Percentiles rank a stretch among this genome's conserved stretches.
phyloP scores from a whole-genome alignment of 169 alveolate genomes.

The Cryptosporidium meleagridis region DNA sequence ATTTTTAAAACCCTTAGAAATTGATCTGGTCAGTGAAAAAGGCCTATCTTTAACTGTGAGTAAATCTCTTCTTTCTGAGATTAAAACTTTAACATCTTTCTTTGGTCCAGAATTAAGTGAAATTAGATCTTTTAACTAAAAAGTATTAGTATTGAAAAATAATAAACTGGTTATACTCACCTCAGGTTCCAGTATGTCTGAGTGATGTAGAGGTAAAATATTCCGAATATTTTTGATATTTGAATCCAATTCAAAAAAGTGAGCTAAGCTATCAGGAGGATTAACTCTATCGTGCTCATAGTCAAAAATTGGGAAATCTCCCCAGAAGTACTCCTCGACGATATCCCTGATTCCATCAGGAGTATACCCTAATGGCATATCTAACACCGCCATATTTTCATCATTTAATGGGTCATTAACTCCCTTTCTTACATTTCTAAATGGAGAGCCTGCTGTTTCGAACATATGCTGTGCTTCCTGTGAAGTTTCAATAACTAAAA shows the following conservation, averaged over 20 bases:
- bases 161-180: constrained; percentile 3
- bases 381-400: constrained; percentile 40
- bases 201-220: not conserved
- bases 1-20: constrained; percentile 56
- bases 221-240: not conserved
- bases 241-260: constrained; percentile 29
- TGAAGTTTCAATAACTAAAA: constrained; percentile 60
- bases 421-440: constrained; percentile 22
- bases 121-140: constrained; percentile 32
- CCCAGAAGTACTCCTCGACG: constrained; percentile 66
- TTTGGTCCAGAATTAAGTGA: not conserved
- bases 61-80: constrained; percentile 56
- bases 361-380: constrained; percentile 66
- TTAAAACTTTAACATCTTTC: constrained; percentile 2
- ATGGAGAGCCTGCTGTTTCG: constrained; percentile 61
- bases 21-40: constrained; percentile 49
- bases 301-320: constrained; percentile 27
- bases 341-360: constrained; percentile 66
- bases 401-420: constrained; percentile 18
- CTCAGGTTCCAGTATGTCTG: not conserved
- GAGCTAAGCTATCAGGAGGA: constrained; percentile 16
- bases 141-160: not conserved
- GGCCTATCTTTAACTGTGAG: constrained; percentile 49
- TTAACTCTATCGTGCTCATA: constrained; percentile 40
- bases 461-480: constrained; percentile 46